These are phyloP conservation scores for Phytophthora agathidicida DNA, from an alignment of 352 stramenopile genomes.

Conservation along the genomic window DNA sequence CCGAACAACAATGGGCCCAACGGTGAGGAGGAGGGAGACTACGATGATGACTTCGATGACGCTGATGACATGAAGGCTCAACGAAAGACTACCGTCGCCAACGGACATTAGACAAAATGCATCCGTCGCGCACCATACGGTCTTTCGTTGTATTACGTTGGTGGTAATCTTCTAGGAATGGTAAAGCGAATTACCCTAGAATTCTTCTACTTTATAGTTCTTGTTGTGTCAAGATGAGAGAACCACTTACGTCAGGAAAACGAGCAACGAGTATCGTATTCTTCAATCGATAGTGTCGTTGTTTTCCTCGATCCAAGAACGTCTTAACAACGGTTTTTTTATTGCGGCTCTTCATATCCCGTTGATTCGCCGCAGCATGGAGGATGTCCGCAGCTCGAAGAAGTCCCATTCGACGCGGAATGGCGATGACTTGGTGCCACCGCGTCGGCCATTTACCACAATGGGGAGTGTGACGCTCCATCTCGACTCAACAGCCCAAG, in stretches of 20 bases:
- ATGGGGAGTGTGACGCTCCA: constrained; percentile 30
- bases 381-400: constrained; percentile 4
- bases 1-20: background rate
- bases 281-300: no score
- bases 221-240: no score
- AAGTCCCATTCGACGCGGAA: background rate
- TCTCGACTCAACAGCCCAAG: constrained; percentile 15
- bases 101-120: constrained; percentile 3
- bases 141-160: no score
- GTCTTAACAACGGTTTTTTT: background rate
- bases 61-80: constrained; percentile 22
- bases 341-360: background rate
- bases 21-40: constrained; percentile 39
- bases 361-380: no score
- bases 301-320: no score
- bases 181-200: no score
- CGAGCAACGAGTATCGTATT: no score
- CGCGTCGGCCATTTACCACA: constrained; percentile 44
- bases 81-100: constrained; percentile 12
- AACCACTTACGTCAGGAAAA: no score
- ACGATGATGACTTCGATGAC: constrained; percentile 57
- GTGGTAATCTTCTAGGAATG: no score
- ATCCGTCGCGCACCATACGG: no score
- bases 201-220: no score
- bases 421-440: background rate